phyloP scores from a whole-genome alignment of 495 filamentous ascomycete genomes.

The Aspergillus campestris region DNA sequence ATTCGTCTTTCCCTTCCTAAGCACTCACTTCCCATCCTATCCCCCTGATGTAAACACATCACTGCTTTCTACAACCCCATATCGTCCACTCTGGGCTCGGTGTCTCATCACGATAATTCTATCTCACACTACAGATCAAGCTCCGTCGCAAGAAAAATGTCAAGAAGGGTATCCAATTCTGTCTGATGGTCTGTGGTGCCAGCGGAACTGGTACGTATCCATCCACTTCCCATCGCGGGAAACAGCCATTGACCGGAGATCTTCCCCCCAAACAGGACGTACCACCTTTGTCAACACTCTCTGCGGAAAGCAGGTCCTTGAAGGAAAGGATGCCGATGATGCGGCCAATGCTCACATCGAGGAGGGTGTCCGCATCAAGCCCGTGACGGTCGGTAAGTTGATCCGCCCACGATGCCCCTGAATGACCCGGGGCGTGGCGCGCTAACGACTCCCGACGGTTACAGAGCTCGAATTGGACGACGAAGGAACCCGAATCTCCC shows the following conservation, averaged over 20 bases:
- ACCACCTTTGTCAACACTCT: constrained; percentile 99
- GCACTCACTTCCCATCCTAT: neutral
- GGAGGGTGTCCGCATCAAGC: constrained; percentile 96
- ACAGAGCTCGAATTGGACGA: constrained; percentile 93
- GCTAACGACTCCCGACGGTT: neutral
- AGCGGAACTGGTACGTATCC: constrained; percentile 81
- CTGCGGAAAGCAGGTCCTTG: constrained; percentile 86
- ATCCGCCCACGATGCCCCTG: neutral
- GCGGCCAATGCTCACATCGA: constrained; percentile 80
- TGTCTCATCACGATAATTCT: constrained; percentile 28
- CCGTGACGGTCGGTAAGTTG: constrained; percentile 85
- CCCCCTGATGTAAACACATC: too few relatives aligned
- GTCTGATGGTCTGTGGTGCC: constrained; percentile 98
- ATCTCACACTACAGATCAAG: constrained; percentile 59
- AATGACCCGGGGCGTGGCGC: neutral
- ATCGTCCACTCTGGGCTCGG: neutral
- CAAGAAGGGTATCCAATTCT: constrained; percentile 99
- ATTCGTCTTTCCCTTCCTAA: constrained; percentile 2
- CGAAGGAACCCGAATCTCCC: constrained; percentile 93
- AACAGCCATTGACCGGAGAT: constrained; percentile 23
- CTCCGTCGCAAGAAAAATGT: constrained; percentile 99
- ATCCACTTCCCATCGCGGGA: neutral
- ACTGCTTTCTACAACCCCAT: too few relatives aligned
- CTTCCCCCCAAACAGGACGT: constrained; percentile 52
- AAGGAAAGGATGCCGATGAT: constrained; percentile 86